phyloP scores from a whole-genome alignment of 1,139 yeast genomes.

The Candida neerlandica region DNA sequence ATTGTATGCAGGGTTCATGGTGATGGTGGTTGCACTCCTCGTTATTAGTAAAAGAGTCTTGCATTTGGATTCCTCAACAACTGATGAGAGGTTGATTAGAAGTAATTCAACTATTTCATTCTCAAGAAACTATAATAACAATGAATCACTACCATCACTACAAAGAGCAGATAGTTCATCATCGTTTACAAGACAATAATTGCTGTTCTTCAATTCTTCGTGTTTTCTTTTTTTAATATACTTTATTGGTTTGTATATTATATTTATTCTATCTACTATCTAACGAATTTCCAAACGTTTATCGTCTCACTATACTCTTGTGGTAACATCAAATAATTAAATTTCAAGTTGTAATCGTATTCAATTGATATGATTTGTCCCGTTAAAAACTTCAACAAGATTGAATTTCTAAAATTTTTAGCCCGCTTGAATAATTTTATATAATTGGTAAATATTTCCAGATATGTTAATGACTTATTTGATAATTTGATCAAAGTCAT shows the following conservation, averaged over 20 bases:
- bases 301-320: conserved; percentile 33
- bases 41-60: conserved; percentile 7
- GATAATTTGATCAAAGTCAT: conserved; percentile 33
- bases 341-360: conserved; percentile 35
- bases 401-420: conserved; percentile 32
- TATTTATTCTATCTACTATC: neutral
- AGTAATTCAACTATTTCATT: conserved; percentile 11
- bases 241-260: neutral
- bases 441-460: conserved; percentile 41
- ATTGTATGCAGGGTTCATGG: conserved; percentile 10
- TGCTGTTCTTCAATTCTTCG: neutral
- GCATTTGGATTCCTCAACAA: conserved; percentile 6
- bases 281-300: conserved; percentile 34
- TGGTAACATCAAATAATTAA: conserved; percentile 47
- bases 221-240: neutral
- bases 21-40: conserved; percentile 7
- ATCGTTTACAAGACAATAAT: neutral
- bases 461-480: conserved; percentile 43
- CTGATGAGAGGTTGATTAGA: conserved; percentile 8
- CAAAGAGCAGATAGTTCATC: conserved; percentile 1
- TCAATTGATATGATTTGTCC: conserved; percentile 37
- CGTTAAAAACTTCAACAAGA: conserved; percentile 29
- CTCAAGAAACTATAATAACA: neutral
- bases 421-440: conserved; percentile 32
- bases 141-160: neutral